Evolutionary conservation across 306 rosid genomes (phyloP).

Genomic region (Argentina anserina): DNA sequence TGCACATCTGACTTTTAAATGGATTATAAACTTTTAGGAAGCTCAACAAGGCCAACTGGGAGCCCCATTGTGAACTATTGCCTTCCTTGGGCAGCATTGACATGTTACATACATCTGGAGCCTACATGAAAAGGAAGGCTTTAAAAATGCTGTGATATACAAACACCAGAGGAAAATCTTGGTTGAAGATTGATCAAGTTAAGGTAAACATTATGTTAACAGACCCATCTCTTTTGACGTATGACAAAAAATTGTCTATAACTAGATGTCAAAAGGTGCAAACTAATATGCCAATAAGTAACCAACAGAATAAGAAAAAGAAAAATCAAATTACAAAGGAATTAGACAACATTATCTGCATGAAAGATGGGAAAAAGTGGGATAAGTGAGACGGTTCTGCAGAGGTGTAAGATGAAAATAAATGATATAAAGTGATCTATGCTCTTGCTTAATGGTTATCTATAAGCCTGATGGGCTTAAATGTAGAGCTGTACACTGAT

Average conservation of each 20-base stretch:
- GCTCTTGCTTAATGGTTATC: background rate
- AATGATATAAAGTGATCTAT: background rate
- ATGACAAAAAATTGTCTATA: background rate
- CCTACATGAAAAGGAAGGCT: conserved; percentile 40
- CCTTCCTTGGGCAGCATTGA: conserved; percentile 50
- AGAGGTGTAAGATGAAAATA: background rate
- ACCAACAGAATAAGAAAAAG: too few species aligned
- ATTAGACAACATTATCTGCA: too few species aligned
- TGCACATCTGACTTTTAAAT: conserved; percentile 41
- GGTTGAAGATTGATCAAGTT: background rate
- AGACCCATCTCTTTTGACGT: background rate
- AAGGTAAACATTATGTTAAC: background rate
- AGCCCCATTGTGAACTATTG: conserved; percentile 41
- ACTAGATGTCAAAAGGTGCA: background rate
- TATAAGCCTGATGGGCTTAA: too few species aligned
- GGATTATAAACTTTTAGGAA: conserved; percentile 59
- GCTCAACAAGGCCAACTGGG: conserved; percentile 55
- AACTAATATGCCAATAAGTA: background rate
- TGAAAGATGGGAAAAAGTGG: background rate
- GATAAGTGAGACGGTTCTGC: background rate
- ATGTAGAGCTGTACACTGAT: too few species aligned
- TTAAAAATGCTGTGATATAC: background rate
- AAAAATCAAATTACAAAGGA: background rate
- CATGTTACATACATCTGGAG: conserved; percentile 57
- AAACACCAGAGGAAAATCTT: background rate